phyloP scores from a whole-genome alignment of 345 rosid genomes.

The Heritiera littoralis region DNA sequence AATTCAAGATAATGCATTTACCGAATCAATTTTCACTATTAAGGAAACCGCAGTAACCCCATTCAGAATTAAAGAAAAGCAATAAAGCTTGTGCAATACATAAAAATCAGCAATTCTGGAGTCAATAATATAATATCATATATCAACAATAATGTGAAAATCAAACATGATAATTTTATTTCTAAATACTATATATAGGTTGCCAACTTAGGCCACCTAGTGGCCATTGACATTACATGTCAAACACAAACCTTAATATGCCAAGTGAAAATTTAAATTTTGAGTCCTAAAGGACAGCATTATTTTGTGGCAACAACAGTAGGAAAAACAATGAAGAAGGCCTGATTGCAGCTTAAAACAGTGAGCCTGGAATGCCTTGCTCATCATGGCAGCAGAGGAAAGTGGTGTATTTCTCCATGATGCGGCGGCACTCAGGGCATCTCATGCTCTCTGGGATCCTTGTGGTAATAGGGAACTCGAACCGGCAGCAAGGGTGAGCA shows the following conservation, averaged over 20 bases:
- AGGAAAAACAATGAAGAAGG: neutral
- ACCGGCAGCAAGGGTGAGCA: conserved; percentile 61
- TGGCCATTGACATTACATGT: neutral
- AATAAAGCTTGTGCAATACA: no score
- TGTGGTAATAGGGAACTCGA: conserved; percentile 64
- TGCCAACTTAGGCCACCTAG: neutral
- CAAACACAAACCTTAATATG: conserved; percentile 6
- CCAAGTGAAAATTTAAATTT: neutral
- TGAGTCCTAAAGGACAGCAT: conserved; percentile 1
- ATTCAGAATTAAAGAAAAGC: no score
- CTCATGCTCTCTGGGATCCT: conserved; percentile 67
- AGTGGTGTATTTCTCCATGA: conserved; percentile 66
- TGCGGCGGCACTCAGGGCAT: conserved; percentile 77
- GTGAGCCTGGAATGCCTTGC: conserved; percentile 5
- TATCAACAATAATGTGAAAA: neutral
- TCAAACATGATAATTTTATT: neutral
- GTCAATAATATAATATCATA: no score
- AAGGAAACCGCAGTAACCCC: no score
- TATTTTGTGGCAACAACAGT: neutral
- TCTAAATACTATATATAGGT: neutral
- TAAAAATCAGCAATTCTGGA: no score
- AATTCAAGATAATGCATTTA: no score
- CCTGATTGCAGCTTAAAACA: conserved; percentile 4
- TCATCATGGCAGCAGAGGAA: conserved; percentile 85
- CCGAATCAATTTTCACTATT: no score